Evolutionary conservation across 768 basidiomycete genomes (phyloP).

Genomic region (Panaeolus papilionaceus): DNA sequence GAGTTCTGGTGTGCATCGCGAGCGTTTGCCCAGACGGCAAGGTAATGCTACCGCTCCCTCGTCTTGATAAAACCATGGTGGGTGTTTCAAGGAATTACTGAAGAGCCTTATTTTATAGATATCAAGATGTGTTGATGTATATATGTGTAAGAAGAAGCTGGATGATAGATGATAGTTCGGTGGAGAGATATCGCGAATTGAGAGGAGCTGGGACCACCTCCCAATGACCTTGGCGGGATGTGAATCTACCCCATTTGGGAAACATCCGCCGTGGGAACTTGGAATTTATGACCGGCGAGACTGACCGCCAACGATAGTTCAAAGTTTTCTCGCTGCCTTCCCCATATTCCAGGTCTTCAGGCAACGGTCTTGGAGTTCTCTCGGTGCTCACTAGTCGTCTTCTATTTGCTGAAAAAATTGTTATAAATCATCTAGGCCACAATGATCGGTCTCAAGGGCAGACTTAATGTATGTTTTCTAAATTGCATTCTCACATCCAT

Average conservation of each 20-base stretch:
- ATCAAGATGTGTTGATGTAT: constrained; percentile 2
- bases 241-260: constrained; percentile 27
- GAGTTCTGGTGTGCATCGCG: constrained; percentile 87
- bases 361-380: not conserved
- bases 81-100: constrained; percentile 15
- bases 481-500: not conserved
- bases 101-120: constrained; percentile 27
- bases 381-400: not conserved
- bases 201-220: constrained; percentile 7
- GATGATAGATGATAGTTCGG: constrained; percentile 24
- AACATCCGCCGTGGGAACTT: constrained; percentile 32
- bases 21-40: constrained; percentile 80
- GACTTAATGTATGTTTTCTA: constrained; percentile 71
- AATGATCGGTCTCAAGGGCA: constrained; percentile 97
- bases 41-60: constrained; percentile 78
- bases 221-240: constrained; percentile 14
- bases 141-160: constrained; percentile 20
- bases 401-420: not conserved
- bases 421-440: constrained; percentile 10
- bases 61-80: constrained; percentile 71
- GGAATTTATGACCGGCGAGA: constrained; percentile 19
- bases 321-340: constrained; percentile 21
- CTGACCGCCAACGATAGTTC: constrained; percentile 15
- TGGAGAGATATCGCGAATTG: constrained; percentile 13
- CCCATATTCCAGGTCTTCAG: constrained; percentile 18